A percentile compares a stretch with the other conserved stretches of the same genome.
Conservation (phyloP, 192 early-diverging fungal genomes). For the Geranomyces michiganensis region DNA sequence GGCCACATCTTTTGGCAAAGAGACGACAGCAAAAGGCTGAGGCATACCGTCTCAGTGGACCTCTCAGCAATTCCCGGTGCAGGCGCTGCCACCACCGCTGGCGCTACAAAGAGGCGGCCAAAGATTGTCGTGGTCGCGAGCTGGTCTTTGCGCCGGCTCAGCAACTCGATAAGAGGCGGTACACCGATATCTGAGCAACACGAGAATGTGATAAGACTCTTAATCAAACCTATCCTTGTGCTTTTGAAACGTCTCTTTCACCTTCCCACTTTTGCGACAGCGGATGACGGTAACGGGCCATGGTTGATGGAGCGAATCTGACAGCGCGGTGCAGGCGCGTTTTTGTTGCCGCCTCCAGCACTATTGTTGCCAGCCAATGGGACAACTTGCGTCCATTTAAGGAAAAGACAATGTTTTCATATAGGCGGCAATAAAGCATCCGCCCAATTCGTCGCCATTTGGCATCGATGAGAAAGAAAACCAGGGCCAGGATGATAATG, state of each 20-base stretch:
- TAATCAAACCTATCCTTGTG: neutral
- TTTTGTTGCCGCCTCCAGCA: too few species aligned
- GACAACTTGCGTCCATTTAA: too few species aligned
- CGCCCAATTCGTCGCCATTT: too few species aligned
- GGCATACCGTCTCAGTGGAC: neutral
- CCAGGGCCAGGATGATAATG: too few species aligned
- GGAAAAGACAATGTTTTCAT: too few species aligned
- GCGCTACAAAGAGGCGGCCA: constrained; percentile 13
- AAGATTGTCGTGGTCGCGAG: constrained; percentile 1
- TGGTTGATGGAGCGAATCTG: neutral
- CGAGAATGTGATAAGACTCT: neutral
- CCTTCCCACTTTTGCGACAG: constrained; percentile 18
- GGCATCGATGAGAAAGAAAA: too few species aligned
- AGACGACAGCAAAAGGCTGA: neutral
- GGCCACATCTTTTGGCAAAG: neutral
- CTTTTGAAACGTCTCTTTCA: neutral
- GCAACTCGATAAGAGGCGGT: constrained; percentile 16
- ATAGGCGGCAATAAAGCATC: too few species aligned
- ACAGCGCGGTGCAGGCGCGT: too few species aligned
- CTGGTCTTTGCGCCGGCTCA: neutral
- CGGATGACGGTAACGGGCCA: constrained; percentile 11
- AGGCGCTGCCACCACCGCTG: neutral
- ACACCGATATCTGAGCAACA: constrained; percentile 14
- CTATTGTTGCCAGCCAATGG: too few species aligned
- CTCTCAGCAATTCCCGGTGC: neutral